phyloP scores from a whole-genome alignment of 345 rosid genomes.

The Camelina laxa region DNA sequence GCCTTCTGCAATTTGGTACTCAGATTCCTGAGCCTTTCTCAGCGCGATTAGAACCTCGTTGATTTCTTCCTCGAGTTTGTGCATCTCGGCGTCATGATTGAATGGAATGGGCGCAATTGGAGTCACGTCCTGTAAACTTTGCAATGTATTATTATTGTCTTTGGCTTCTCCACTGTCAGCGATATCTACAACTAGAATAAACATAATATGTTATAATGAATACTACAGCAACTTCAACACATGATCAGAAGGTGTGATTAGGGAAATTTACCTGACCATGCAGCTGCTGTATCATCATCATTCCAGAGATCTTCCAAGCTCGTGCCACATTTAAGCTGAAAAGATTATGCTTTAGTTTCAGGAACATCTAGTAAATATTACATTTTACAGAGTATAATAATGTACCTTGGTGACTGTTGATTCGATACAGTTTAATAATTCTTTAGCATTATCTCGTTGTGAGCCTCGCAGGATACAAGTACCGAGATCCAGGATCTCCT shows the following conservation, averaged over 20 bases:
- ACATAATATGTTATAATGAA: neutral
- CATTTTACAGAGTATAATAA: constrained; percentile 4
- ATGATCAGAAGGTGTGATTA: constrained; percentile 18
- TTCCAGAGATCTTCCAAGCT: constrained; percentile 69
- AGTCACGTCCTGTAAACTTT: constrained; percentile 43
- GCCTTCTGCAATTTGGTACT: constrained; percentile 69
- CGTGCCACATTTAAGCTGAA: constrained; percentile 69
- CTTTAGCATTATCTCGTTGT: constrained; percentile 53
- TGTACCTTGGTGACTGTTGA: constrained; percentile 67
- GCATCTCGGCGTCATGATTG: constrained; percentile 51
- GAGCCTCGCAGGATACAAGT: constrained; percentile 67
- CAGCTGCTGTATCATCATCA: constrained; percentile 42
- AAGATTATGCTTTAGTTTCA: constrained; percentile 29
- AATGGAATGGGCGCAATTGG: constrained; percentile 46
- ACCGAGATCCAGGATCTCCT: constrained; percentile 66
- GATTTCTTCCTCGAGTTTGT: constrained; percentile 70
- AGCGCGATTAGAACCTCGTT: constrained; percentile 60
- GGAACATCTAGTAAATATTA: neutral
- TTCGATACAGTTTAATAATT: constrained; percentile 56
- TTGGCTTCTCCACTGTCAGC: constrained; percentile 45
- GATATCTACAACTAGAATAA: constrained; percentile 42
- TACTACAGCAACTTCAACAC: constrained; percentile 2
- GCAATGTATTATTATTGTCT: constrained; percentile 37
- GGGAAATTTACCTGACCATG: constrained; percentile 51
- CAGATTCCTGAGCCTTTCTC: constrained; percentile 61